Base-by-base conservation (phyloP, 495 filamentous ascomycete species). In the Aspergillus nidulans region DNA sequence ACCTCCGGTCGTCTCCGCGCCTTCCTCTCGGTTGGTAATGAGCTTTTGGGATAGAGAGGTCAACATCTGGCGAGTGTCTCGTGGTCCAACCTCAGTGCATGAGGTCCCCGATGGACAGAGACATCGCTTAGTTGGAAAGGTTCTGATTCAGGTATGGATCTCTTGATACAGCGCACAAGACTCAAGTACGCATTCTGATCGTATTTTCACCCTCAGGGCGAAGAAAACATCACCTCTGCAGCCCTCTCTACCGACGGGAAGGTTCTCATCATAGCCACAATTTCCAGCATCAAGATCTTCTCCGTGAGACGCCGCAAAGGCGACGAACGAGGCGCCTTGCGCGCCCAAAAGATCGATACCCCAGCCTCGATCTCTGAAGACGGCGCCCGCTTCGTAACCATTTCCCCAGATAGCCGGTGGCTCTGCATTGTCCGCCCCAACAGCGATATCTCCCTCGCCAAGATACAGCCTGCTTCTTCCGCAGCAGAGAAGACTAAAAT, bases 31-130 rank as follows among this genome's bases (percentile, higher is more conserved):
- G 32, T 68, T 95, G 16, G 71, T 98, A 10, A 82, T 92, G 71
- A 91, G 89, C 63, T 97, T 90, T 86, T 99, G 94, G 94, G 88
- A 92, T 49, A 79, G 86, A 57, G 89, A 96, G 61, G 73, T 97
- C 21, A 83, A 83, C 55, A 82, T 99, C 55, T 99, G 91, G 91
- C 82, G 83, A 40, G 63, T 91, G 13, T 75, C 62, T 30, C 64
- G 68, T 20, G 70, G 69, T 12, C 71, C 70, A 41, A 50, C 60
- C 13, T 71, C 70, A 65, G 67, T 69, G 65, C 68, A 79, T 42
- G 67, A 78, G 45, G 70, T 60, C 30, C 67, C 71, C 13, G 69
- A 77, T 36, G 67, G 79, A 25, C 70, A 79, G 58, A 75, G 72
- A 61, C 64, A 77, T 58, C 64, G 85, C 60, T 73, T 92, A 1